Evolutionary conservation across 179 eudicot genomes (phyloP), one percentile per base, ranked within the genome.

Genomic region (Carnegiea gigantea): DNA sequence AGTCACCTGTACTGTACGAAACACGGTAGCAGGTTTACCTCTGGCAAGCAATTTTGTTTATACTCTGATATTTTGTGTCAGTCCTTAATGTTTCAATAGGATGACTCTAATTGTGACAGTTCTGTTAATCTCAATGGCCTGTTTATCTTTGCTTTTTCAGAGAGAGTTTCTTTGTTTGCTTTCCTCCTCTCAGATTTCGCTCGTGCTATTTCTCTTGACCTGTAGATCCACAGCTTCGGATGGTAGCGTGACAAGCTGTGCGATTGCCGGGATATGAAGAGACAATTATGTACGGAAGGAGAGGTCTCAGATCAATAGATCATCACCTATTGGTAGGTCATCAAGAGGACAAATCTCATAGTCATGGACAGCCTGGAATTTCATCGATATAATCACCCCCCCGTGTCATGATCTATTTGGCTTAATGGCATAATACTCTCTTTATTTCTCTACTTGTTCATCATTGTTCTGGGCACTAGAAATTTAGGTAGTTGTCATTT

Each of bases 361-460:
- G n/a, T 71, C 80, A 79, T 33, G 65, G 72, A 84, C 86, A 80
- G 80, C 80, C 13, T 62, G 68, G 77, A 75, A 57, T 77, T 70
- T 24, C 80, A 84, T 60, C 21, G 36, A 65, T n/a, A 80, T 15
- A 28, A 33, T 62, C 30, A 62, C 26, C 21, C 36, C 36, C 36
- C 36, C 36, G 46, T 76, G 80, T 67, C 73, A 77, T 68, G n/a
- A 82, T 82, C 62, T 60, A 78, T 60, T 78, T 72, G 73, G 80
- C 73, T 74, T 80, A 74, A 72, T 76, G 36, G 68, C 75, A 59
- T 78, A 72, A 84, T 77, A 59, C 8, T 71, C 36, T 57, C 21
- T 62, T n/a, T n/a, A 5, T 30, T 62, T 26, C 28, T 62, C 68
- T 14, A 54, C 23, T 67, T 48, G 2, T 71, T 77, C 68, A 72